phyloP scores from a whole-genome alignment of 371 early-diverging fungal species.

The Mortierella sp. region DNA sequence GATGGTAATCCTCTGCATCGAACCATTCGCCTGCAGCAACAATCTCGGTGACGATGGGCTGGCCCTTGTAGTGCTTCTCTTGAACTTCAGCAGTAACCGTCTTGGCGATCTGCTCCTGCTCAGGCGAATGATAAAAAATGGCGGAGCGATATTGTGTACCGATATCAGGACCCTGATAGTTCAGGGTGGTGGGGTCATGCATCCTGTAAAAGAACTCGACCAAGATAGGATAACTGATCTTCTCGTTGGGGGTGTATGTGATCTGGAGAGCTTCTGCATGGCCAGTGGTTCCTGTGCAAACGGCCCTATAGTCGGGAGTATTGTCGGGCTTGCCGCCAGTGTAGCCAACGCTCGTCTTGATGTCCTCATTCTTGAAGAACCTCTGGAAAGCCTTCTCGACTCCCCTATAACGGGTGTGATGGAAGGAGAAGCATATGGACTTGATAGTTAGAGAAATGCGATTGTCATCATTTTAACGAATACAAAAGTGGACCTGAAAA shows the following conservation, averaged over 20 bases:
- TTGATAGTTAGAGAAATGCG: neutral
- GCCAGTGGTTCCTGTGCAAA: conserved; percentile 74
- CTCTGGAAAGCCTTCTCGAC: conserved; percentile 85
- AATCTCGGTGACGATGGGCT: conserved; percentile 80
- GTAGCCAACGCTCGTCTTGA: conserved; percentile 84
- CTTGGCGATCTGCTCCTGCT: conserved; percentile 82
- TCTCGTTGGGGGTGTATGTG: conserved; percentile 72
- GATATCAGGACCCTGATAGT: conserved; percentile 70
- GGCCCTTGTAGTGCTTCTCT: conserved; percentile 67
- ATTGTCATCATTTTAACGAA: too few species aligned
- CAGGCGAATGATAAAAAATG: conserved; percentile 81
- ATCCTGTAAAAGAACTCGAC: conserved; percentile 88
- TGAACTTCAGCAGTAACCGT: conserved; percentile 70
- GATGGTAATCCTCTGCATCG: conserved; percentile 92
- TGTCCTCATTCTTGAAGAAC: conserved; percentile 64
- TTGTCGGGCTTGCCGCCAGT: conserved; percentile 80
- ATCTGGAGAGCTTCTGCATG: conserved; percentile 91
- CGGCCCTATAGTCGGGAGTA: conserved; percentile 71
- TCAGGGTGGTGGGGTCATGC: conserved; percentile 75
- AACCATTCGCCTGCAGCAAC: conserved; percentile 78
- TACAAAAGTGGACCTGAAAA: too few species aligned
- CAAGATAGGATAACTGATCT: conserved; percentile 73
- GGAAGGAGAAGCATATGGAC: neutral
- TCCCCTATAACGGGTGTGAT: conserved; percentile 68
- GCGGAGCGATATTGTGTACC: conserved; percentile 92